phyloP scores from a whole-genome alignment of 140 eudicot genomes.

The Senecio squalidus region DNA sequence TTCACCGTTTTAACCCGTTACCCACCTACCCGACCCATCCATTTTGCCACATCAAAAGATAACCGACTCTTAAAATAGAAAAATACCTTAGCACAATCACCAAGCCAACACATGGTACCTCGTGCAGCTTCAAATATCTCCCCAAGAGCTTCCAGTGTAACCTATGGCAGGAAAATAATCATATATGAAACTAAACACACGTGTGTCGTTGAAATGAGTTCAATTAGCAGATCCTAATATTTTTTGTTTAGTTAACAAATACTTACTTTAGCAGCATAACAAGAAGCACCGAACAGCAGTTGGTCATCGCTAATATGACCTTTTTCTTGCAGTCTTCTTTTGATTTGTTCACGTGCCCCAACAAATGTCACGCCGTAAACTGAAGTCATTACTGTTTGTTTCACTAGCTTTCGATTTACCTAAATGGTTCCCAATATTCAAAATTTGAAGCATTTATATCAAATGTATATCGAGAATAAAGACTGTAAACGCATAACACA shows the following conservation, averaged over 20 bases:
- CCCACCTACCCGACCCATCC: no score
- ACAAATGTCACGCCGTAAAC: constrained; percentile 91
- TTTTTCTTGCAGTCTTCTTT: constrained; percentile 76
- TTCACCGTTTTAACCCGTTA: no score
- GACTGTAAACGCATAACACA: constrained; percentile 8
- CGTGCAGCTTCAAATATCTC: constrained; percentile 95
- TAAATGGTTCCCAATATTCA: not conserved
- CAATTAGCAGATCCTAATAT: not conserved
- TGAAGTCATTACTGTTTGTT: constrained; percentile 99
- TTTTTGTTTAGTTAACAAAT: not conserved
- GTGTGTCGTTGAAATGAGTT: not conserved
- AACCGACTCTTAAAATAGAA: not conserved
- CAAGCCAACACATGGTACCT: constrained; percentile 94
- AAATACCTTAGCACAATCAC: constrained; percentile 91
- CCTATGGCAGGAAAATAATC: constrained; percentile 34
- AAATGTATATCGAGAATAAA: not conserved
- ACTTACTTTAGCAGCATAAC: constrained; percentile 93
- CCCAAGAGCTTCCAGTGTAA: constrained; percentile 86
- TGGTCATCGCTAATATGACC: constrained; percentile 79
- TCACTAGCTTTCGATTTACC: constrained; percentile 87
- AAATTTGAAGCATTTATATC: not conserved
- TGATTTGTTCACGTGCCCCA: constrained; percentile 96
- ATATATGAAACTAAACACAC: not conserved
- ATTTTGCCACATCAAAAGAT: not conserved
- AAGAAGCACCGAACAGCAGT: constrained; percentile 69